Percentiles rank a stretch among this genome's conserved stretches.
Conservation (phyloP, 23 red algal species). For the Gracilaria gracilis region DNA sequence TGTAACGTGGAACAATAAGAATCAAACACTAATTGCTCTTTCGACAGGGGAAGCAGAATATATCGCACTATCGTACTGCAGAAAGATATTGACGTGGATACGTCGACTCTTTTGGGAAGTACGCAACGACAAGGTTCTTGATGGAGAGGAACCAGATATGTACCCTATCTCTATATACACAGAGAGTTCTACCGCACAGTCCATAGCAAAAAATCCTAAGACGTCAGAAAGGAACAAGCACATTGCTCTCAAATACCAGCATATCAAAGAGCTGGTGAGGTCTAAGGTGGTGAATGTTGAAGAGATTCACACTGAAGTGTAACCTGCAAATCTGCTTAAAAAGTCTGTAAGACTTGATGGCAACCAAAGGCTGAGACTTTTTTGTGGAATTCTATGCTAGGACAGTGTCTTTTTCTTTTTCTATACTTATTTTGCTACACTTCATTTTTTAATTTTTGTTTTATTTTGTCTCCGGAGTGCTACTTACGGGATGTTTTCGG, state of each 20-base stretch:
- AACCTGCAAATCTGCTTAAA: too few relatives aligned
- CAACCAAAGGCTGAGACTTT: too few relatives aligned
- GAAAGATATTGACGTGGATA: conserved; percentile 15
- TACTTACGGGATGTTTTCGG: too few relatives aligned
- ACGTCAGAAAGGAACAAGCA: conserved; percentile 38
- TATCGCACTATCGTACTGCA: conserved; percentile 17
- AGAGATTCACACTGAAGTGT: too few relatives aligned
- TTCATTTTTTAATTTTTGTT: too few relatives aligned
- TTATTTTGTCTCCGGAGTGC: too few relatives aligned
- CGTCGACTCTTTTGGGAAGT: conserved; percentile 22
- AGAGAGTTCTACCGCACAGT: neutral
- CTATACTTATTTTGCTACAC: too few relatives aligned
- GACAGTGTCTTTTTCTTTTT: too few relatives aligned
- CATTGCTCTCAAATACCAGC: conserved; percentile 35
- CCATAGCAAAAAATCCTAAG: neutral
- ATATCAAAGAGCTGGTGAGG: conserved; percentile 8
- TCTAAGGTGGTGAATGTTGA: too few relatives aligned
- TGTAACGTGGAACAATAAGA: conserved; percentile 18
- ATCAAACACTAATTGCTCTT: conserved; percentile 14
- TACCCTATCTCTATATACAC: neutral
- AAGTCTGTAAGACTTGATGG: too few relatives aligned
- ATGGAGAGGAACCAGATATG: conserved; percentile 1
- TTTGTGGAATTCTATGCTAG: too few relatives aligned
- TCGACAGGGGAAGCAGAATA: conserved; percentile 51
- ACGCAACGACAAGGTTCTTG: neutral